Evolutionary conservation across 2,329 filamentous ascomycete species (phyloP).

Genomic region (Septoria linicola): DNA sequence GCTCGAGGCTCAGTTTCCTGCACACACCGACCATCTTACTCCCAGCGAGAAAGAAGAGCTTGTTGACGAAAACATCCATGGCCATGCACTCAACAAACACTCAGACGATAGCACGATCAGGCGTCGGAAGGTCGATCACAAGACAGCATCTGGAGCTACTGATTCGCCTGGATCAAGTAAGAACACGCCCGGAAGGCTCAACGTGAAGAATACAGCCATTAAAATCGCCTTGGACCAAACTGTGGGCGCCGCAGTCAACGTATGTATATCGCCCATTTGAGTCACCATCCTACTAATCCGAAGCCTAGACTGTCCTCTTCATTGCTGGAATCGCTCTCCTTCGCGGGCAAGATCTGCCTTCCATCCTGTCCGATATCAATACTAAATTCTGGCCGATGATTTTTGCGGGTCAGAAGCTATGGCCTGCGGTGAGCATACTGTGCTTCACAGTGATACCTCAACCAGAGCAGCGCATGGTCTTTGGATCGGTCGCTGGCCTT

Average conservation of each 20-base stretch:
- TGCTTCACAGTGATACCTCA: conserved; percentile 69
- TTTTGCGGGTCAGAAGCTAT: conserved; percentile 68
- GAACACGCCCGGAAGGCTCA: conserved; percentile 40
- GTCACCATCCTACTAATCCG: neutral
- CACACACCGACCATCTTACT: conserved; percentile 48
- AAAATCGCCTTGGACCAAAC: conserved; percentile 72
- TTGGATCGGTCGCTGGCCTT: conserved; percentile 70
- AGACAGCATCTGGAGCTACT: neutral
- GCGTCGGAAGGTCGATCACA: neutral
- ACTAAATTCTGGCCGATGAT: conserved; percentile 53
- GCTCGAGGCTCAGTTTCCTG: conserved; percentile 73
- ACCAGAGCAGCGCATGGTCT: conserved; percentile 66
- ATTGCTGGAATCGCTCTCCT: conserved; percentile 59
- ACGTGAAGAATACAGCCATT: conserved; percentile 62
- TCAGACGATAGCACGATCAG: neutral
- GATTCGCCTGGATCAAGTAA: conserved; percentile 5
- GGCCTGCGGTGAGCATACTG: conserved; percentile 67
- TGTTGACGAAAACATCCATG: conserved; percentile 19
- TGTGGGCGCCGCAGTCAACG: conserved; percentile 61
- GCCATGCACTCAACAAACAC: too few relatives aligned
- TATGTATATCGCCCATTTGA: conserved; percentile 4
- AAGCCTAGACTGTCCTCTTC: conserved; percentile 57
- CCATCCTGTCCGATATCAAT: conserved; percentile 24
- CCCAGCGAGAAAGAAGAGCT: conserved; percentile 35
- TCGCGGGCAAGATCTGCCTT: conserved; percentile 36